Conservation (phyloP, 2,329 filamentous ascomycete genomes). For the Parastagonospora nodorum region DNA sequence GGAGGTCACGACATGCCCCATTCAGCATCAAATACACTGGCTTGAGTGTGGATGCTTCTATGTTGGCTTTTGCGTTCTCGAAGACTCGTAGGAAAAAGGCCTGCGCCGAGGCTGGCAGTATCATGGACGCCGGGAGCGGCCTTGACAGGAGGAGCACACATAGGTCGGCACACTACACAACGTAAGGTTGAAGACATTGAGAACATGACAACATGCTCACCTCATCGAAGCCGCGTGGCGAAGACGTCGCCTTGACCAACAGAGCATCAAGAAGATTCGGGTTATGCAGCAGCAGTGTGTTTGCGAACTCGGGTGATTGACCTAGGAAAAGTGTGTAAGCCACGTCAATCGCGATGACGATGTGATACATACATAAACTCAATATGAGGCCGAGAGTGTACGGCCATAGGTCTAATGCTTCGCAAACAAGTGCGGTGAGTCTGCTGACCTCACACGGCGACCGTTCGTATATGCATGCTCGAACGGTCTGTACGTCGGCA, state of each 20-base stretch:
- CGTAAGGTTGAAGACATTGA: constrained; percentile 2
- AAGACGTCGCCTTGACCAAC: constrained; percentile 39
- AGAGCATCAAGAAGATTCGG: constrained; percentile 40
- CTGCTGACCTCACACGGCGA: constrained; percentile 56
- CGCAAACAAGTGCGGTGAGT: constrained; percentile 51
- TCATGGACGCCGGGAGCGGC: constrained; percentile 34
- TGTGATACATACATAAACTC: constrained; percentile 50
- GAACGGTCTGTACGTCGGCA: constrained; percentile 45
- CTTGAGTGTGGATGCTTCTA: constrained; percentile 28
- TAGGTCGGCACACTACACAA: constrained; percentile 28
- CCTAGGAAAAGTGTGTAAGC: constrained; percentile 31
- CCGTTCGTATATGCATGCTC: constrained; percentile 51
- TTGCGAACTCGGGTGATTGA: constrained; percentile 36
- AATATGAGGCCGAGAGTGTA: constrained; percentile 57
- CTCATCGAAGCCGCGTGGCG: constrained; percentile 35
- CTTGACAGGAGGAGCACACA: constrained; percentile 42
- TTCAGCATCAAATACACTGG: constrained; percentile 41
- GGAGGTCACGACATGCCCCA: constrained; percentile 42
- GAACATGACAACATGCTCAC: constrained; percentile 19
- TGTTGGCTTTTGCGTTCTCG: constrained; percentile 29
- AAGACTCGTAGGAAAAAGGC: constrained; percentile 42
- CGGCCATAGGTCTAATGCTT: constrained; percentile 57
- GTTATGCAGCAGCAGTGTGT: constrained; percentile 35
- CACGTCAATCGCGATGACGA: background rate
- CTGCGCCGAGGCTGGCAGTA: constrained; percentile 41